Conservation (phyloP, 192 early-diverging fungal genomes). For the Coemansia sp. region DNA sequence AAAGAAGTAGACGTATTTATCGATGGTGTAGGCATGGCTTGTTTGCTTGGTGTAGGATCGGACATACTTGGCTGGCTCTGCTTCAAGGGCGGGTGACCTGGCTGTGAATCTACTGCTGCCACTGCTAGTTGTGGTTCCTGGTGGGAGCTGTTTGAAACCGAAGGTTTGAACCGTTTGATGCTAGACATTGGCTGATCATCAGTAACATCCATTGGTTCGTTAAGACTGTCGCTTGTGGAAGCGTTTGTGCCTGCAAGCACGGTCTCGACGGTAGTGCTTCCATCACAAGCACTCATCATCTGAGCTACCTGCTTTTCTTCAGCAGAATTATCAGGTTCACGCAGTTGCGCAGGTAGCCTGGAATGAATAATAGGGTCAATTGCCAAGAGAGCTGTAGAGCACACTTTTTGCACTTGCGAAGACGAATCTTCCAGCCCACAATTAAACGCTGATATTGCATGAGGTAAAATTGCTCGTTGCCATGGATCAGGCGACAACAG, state of each 20-base stretch:
- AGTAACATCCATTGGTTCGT: not conserved
- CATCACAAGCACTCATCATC: conserved; percentile 9
- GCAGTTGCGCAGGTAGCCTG: conserved; percentile 45
- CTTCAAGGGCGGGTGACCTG: not conserved
- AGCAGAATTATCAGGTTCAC: conserved; percentile 33
- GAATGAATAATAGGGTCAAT: conserved; percentile 46
- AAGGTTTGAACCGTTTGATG: conserved; percentile 27
- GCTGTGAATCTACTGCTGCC: conserved; percentile 3
- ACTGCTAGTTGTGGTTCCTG: no score
- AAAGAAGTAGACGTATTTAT: no score
- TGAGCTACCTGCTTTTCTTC: conserved; percentile 10
- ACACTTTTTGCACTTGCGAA: conserved; percentile 15
- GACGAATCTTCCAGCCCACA: conserved; percentile 32
- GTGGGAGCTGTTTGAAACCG: not conserved
- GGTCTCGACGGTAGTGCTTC: conserved; percentile 11
- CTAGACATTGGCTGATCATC: not conserved
- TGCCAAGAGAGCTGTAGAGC: conserved; percentile 13
- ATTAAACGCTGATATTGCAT: conserved; percentile 33
- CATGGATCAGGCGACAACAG: conserved; percentile 47
- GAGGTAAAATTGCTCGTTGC: conserved; percentile 45
- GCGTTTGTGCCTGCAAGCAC: conserved; percentile 18
- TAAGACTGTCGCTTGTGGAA: not conserved
- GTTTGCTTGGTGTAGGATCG: no score
- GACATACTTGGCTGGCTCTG: no score
- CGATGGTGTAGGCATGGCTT: no score